Base-by-base conservation (phyloP, 148 eudicot genomes). In the Rhododendron ovatum region DNA sequence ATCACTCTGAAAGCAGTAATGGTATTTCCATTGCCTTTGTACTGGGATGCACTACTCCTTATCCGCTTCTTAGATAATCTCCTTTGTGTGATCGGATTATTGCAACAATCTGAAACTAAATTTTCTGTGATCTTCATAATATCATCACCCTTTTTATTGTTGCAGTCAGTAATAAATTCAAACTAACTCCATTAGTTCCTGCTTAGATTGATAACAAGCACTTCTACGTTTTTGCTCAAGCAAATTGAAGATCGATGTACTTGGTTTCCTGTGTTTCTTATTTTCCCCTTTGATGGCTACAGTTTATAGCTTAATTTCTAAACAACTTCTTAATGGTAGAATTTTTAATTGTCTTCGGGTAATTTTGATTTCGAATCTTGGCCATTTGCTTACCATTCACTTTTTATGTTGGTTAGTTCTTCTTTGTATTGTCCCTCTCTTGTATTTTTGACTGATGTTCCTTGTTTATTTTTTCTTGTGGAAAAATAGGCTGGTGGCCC, bases 401-500 rank as follows among this genome's bases (percentile, higher is more conserved):
- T 76, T 76, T 24, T 76, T 22, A 7, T 41, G 3, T 77, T 20
- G 5, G 4, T 45, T 5, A 24, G 15, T 30, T 67, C 26, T 48
- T 50, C 26, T 50, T 50, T 26, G 37, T 33, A 2, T 48, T 22
- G 5, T 3, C n/a, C 37, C 14, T 28, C 14, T 48, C 37, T 33
- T 43, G 13, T 3, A 55, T 13, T 57, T 53, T 59, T 15, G 50
- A 74, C 73, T 12, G 73, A 48, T 26, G 47, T 13, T 33, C 57
- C 41, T 73, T 28, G 10, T 43, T 53, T 26, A 2, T 13, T 63
- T 79, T 8, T 43, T 45, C 84, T 12, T 78, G 81, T 10, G 28
- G n/a, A 63, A 39, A 61, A 61, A 82, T n/a, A 86, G 88, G 51
- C 61, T 75, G 88, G 88, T 75, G 85, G 81, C n/a, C 85, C 88